Evolutionary conservation across 345 rosid genomes (phyloP).

Genomic region (Citrus cavaleriei): DNA sequence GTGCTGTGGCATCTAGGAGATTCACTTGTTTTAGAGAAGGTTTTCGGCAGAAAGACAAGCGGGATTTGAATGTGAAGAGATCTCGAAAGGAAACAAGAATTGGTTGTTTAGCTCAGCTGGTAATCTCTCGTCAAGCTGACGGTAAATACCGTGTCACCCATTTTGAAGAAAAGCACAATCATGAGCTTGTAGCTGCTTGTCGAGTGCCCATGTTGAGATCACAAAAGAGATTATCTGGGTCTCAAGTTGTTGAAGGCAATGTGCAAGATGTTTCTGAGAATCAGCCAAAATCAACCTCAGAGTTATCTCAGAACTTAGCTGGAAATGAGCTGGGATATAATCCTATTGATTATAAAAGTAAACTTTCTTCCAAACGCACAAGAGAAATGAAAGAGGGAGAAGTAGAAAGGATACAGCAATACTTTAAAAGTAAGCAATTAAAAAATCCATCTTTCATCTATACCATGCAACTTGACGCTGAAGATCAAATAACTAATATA

Average conservation of each 20-base stretch:
- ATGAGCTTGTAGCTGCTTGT: conserved; percentile 31
- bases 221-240: conserved; percentile 24
- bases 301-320: conserved; percentile 6
- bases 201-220: conserved; percentile 26
- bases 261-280: conserved; percentile 7
- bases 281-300: conserved; percentile 8
- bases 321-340: conserved; percentile 15
- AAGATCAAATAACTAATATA: conserved; percentile 29
- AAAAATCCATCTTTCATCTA: conserved; percentile 30
- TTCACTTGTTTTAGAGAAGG: conserved; percentile 42
- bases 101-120: conserved; percentile 36
- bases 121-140: conserved; percentile 33
- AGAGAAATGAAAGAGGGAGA: conserved; percentile 29
- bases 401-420: conserved; percentile 26
- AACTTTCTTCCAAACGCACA: conserved; percentile 17
- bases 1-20: conserved; percentile 38
- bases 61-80: conserved; percentile 27
- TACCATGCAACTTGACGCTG: conserved; percentile 32
- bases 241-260: conserved; percentile 19
- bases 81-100: conserved; percentile 36
- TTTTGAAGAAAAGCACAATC: conserved; percentile 39
- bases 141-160: conserved; percentile 33
- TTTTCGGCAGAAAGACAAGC: conserved; percentile 32
- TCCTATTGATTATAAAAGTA: conserved; percentile 15
- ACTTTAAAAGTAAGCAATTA: conserved; percentile 26